A percentile compares a stretch with the other conserved stretches of the same genome.
Evolutionary conservation across 2,329 filamentous ascomycete species (phyloP).

Genomic region (Sporothrix euskadiensis): DNA sequence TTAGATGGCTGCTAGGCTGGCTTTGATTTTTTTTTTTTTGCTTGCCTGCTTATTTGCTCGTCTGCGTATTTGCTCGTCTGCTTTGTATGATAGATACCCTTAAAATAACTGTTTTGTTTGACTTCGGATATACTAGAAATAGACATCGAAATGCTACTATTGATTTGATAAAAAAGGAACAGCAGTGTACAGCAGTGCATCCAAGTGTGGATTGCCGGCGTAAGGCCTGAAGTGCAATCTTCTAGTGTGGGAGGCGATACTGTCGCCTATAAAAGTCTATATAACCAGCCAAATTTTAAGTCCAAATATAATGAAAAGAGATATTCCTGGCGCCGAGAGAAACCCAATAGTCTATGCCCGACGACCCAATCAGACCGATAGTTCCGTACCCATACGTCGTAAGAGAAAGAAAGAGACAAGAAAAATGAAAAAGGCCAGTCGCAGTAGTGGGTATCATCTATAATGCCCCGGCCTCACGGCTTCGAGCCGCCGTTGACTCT

Average conservation of each 20-base stretch:
- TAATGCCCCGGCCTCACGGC: neutral
- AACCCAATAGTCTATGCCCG: neutral
- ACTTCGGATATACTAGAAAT: neutral
- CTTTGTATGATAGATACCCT: neutral
- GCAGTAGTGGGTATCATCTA: neutral
- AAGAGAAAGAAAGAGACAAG: neutral
- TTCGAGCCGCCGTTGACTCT: constrained; percentile 26
- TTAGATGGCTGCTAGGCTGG: neutral
- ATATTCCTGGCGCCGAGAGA: constrained; percentile 11
- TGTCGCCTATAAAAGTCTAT: constrained; percentile 6
- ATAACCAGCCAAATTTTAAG: neutral
- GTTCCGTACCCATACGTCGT: neutral
- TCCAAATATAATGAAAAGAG: neutral
- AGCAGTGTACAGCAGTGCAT: neutral
- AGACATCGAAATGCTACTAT: neutral
- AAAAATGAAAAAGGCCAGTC: neutral
- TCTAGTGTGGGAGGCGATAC: neutral
- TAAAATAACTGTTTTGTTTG: neutral
- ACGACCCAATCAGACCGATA: neutral
- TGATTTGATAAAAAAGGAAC: neutral
- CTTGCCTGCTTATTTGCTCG: neutral
- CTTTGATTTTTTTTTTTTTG: neutral
- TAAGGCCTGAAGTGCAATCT: neutral
- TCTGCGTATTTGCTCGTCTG: neutral
- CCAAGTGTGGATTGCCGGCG: too few species aligned